phyloP scores from a whole-genome alignment of 805 yeast genomes.

The Lachancea mirantina region DNA sequence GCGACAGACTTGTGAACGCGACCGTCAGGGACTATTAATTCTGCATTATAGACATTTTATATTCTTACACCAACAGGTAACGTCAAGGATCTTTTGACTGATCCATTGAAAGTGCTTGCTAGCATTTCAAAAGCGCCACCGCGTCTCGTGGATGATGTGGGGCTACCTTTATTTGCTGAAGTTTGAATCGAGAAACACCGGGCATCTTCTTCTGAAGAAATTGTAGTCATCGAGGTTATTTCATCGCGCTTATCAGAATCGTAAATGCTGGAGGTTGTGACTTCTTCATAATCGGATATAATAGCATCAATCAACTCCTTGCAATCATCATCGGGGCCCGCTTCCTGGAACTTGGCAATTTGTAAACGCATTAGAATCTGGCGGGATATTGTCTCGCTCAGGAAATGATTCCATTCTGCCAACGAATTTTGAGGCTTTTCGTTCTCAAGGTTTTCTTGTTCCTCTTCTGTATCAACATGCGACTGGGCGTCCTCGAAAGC shows the following conservation, averaged over 20 bases:
- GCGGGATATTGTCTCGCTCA: constrained; percentile 21
- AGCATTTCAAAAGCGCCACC: no score
- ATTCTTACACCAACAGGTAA: constrained; percentile 27
- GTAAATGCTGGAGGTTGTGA: constrained; percentile 4
- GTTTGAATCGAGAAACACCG: neutral
- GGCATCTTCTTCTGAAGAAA: neutral
- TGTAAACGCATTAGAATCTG: constrained; percentile 26
- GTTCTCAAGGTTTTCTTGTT: constrained; percentile 7
- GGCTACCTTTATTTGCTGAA: constrained; percentile 11
- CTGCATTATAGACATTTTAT: constrained; percentile 7
- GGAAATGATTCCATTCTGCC: constrained; percentile 18
- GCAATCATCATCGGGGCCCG: constrained; percentile 6
- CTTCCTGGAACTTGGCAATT: constrained; percentile 18
- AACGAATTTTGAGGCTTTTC: constrained; percentile 6
- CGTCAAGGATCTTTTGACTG: constrained; percentile 25
- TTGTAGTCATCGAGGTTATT: constrained; percentile 4
- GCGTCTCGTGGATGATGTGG: constrained; percentile 3
- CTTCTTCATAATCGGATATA: constrained; percentile 10
- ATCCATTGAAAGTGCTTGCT: no score
- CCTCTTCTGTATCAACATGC: no score
- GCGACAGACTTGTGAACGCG: constrained; percentile 9
- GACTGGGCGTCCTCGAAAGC: constrained; percentile 4
- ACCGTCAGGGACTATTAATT: constrained; percentile 7
- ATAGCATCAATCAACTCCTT: constrained; percentile 11
- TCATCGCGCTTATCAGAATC: constrained; percentile 4